phyloP scores from a whole-genome alignment of 768 basidiomycete species.

The Leucosporidium creatinivorum region DNA sequence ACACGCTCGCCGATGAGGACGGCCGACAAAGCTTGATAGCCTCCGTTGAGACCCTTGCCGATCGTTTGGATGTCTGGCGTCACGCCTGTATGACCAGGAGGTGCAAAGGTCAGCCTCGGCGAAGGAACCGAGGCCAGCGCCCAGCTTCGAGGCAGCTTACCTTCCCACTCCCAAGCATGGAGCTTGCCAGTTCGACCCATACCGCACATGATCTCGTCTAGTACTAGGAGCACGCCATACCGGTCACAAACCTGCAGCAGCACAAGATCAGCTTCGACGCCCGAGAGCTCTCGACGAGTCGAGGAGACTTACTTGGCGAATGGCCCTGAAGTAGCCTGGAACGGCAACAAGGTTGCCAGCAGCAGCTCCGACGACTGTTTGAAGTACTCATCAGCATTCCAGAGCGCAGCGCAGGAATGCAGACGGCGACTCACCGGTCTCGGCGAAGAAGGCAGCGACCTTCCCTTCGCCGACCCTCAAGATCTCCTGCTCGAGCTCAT shows the following conservation, averaged over 20 bases:
- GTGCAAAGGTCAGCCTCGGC: background rate
- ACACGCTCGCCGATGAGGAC: slow-evolving; percentile 67
- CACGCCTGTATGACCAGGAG: slow-evolving; percentile 73
- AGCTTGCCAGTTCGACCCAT: background rate
- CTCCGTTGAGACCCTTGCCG: slow-evolving; percentile 84
- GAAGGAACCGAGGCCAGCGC: background rate
- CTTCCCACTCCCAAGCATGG: background rate
- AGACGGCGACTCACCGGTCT: slow-evolving; percentile 30
- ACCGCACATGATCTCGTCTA: slow-evolving; percentile 84
- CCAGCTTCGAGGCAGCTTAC: background rate
- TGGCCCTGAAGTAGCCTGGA: slow-evolving; percentile 71
- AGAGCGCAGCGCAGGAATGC: too few relatives aligned
- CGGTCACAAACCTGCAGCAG: slow-evolving; percentile 52
- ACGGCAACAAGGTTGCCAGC: slow-evolving; percentile 69
- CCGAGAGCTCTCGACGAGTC: background rate
- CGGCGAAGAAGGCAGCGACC: slow-evolving; percentile 46
- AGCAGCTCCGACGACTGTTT: slow-evolving; percentile 81
- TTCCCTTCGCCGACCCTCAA: slow-evolving; percentile 71
- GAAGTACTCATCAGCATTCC: too few relatives aligned
- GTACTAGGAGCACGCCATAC: slow-evolving; percentile 56
- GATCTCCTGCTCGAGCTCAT: slow-evolving; percentile 81
- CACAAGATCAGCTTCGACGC: slow-evolving; percentile 8
- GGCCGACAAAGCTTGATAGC: slow-evolving; percentile 69
- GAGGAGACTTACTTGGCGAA: background rate
- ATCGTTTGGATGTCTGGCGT: slow-evolving; percentile 83